Evolutionary conservation across 495 filamentous ascomycete species (phyloP).

Genomic region (Neurospora terricola): DNA sequence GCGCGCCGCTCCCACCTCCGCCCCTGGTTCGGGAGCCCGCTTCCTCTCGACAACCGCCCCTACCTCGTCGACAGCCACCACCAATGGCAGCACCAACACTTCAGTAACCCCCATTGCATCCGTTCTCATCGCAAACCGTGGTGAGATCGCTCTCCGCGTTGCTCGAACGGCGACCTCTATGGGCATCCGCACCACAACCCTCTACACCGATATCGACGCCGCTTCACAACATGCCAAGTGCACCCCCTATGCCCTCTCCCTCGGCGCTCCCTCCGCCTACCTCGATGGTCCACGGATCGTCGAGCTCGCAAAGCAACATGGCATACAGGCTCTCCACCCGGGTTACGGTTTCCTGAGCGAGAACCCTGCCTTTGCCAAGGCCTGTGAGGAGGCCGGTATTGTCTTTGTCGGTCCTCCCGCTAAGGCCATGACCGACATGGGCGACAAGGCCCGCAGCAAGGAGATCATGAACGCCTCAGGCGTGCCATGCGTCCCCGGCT

Average conservation of each 20-base stretch:
- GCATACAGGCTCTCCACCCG: conserved; percentile 85
- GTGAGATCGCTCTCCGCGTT: conserved; percentile 93
- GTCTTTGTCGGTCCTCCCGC: conserved; percentile 92
- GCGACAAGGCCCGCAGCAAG: conserved; percentile 83
- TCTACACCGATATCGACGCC: conserved; percentile 91
- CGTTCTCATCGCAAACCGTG: conserved; percentile 90
- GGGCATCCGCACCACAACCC: conserved; percentile 86
- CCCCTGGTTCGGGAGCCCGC: neutral
- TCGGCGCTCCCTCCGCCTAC: conserved; percentile 74
- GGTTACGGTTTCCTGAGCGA: conserved; percentile 97
- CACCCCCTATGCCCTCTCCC: conserved; percentile 69
- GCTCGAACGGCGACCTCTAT: conserved; percentile 74
- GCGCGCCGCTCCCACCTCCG: conserved; percentile 1
- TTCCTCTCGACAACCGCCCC: conserved; percentile 5
- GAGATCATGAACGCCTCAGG: conserved; percentile 91
- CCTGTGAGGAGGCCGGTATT: conserved; percentile 83
- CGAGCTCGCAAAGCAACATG: conserved; percentile 67
- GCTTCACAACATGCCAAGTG: conserved; percentile 79
- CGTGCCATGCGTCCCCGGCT: conserved; percentile 93
- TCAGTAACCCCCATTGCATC: conserved; percentile 55
- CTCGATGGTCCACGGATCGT: conserved; percentile 92
- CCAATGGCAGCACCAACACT: conserved; percentile 18
- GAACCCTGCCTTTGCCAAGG: conserved; percentile 81
- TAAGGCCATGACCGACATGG: conserved; percentile 93
- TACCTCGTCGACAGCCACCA: conserved; percentile 4